Conservation (phyloP, 257 asterid genomes). For the Solanum microdontum region DNA sequence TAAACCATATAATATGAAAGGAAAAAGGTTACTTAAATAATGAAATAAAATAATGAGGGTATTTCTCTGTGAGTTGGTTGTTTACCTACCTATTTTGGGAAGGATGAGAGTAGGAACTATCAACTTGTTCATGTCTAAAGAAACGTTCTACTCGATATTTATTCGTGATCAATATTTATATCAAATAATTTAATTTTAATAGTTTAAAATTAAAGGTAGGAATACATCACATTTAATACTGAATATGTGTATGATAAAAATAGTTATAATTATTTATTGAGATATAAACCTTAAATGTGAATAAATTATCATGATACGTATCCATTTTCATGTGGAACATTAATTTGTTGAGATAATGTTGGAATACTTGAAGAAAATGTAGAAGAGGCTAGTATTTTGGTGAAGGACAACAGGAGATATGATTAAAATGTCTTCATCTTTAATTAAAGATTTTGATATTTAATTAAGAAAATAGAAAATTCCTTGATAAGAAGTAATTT, state of each 20-base stretch:
- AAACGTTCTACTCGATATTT: not conserved
- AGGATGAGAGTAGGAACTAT: not conserved
- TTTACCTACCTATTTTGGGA: not conserved
- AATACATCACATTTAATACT: not conserved
- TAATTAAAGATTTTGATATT: not conserved
- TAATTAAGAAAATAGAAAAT: not conserved
- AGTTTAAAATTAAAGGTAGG: not conserved
- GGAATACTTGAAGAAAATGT: not conserved
- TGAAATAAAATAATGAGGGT: not conserved
- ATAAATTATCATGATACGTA: not conserved
- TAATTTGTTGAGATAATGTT: not conserved
- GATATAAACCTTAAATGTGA: not conserved
- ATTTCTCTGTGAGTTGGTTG: not conserved
- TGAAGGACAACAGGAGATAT: not conserved
- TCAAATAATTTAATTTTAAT: not conserved
- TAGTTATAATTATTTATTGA: not conserved
- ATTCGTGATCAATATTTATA: not conserved
- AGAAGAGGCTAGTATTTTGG: not conserved
- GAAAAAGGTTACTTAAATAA: not conserved
- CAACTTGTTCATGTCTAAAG: conserved; percentile 3
- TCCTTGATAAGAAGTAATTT: not conserved
- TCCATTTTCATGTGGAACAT: not conserved
- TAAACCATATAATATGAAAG: not conserved
- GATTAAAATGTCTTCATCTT: not conserved
- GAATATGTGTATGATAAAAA: not conserved